Percentiles rank a stretch among this genome's conserved stretches.
Conservation (phyloP, 345 rosid species). For the Eucalyptus grandis region DNA sequence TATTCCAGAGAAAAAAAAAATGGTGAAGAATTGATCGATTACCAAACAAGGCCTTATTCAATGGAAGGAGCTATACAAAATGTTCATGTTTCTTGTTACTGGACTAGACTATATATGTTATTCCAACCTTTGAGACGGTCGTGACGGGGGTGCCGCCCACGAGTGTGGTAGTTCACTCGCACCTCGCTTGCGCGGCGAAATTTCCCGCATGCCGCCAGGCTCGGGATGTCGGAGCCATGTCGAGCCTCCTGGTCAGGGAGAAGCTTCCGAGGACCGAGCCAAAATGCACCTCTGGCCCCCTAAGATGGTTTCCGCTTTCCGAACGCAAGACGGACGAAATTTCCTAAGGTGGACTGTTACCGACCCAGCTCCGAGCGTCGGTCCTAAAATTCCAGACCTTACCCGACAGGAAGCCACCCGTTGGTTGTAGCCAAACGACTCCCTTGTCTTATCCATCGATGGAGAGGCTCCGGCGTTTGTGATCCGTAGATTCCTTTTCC, state of each 20-base stretch:
- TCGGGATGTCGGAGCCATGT: not conserved
- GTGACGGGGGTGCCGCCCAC: not conserved
- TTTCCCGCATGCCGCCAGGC: not conserved
- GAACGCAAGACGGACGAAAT: not conserved
- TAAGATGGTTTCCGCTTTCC: not conserved
- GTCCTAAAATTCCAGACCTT: not conserved
- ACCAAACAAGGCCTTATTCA: too few relatives aligned
- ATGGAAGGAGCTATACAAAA: not conserved
- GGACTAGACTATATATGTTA: not conserved
- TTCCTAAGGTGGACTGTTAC: not conserved
- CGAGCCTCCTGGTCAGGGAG: not conserved
- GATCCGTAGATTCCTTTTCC: not conserved
- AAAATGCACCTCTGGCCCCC: not conserved
- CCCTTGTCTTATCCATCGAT: not conserved
- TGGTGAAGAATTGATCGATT: rapidly evolving
- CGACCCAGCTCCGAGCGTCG: not conserved
- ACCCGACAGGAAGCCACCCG: not conserved
- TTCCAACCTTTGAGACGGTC: not conserved
- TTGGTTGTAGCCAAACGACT: not conserved
- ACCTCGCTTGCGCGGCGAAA: rapidly evolving
- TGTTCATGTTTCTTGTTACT: not conserved
- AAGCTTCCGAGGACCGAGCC: not conserved
- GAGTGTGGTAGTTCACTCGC: not conserved
- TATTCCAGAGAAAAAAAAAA: rapidly evolving
- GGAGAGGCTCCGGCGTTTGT: not conserved